phyloP scores from a whole-genome alignment of 73 alveolate species.

The Paramecium caudatum region DNA sequence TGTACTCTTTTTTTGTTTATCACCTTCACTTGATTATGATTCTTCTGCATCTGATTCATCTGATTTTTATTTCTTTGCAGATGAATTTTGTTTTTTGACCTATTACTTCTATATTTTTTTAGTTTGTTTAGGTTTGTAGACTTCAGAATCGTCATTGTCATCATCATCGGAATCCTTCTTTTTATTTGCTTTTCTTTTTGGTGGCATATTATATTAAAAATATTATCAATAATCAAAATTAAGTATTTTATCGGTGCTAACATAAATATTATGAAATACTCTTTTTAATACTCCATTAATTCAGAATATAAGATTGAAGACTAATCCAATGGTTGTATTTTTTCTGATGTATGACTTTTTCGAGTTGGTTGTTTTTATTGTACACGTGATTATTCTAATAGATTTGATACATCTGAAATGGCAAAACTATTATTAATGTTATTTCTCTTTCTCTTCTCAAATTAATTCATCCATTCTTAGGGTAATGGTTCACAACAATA shows the following conservation, averaged over 20 bases:
- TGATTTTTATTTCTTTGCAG: background rate
- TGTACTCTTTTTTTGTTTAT: background rate
- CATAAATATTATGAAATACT: background rate
- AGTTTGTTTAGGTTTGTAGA: background rate
- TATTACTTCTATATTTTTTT: background rate
- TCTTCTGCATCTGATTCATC: background rate
- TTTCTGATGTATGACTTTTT: conserved; percentile 19
- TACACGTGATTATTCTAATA: conserved; percentile 36
- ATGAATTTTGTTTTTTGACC: background rate
- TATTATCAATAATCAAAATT: conserved; percentile 22
- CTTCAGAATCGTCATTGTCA: background rate
- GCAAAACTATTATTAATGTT: conserved; percentile 38
- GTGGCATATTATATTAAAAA: conserved; percentile 3
- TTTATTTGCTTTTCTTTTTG: background rate
- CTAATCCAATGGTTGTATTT: conserved; percentile 6
- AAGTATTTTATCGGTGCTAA: conserved; percentile 43
- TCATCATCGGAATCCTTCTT: background rate
- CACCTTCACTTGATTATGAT: background rate
- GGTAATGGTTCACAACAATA: conserved; percentile 77
- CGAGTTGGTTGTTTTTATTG: conserved; percentile 5
- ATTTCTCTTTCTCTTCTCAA: conserved; percentile 12
- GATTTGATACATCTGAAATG: conserved; percentile 14
- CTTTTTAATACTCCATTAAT: conserved; percentile 19
- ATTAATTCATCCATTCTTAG: conserved; percentile 70
- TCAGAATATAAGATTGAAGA: conserved; percentile 35